Evolutionary conservation across 192 early-diverging fungal species (phyloP), one percentile per base, ranked within the genome.

Genomic region (Podila horticola): DNA sequence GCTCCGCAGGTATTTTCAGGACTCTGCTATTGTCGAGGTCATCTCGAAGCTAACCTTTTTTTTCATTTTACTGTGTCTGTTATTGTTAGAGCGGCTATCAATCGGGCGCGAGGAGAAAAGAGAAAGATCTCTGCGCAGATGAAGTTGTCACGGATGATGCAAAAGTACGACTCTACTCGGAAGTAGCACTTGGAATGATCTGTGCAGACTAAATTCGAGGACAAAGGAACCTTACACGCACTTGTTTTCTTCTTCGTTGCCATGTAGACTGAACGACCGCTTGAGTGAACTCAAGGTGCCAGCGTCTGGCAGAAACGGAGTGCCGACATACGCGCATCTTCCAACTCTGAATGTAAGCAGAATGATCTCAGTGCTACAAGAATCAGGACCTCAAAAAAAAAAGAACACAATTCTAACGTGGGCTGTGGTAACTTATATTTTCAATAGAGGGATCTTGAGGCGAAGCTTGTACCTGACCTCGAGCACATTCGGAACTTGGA

Each of bases 401-500:
- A 45, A 45, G 15, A 1, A 13, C 41, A 45, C 41, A 7, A 17
- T 45, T 45, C 41, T 45, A 45, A 45, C 8, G 2, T 12, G 33
- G 33, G 33, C 30, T 41, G 7, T 17, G 55, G 22, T n/a, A 0
- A 5, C 7, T 28, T 17, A 2, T 49, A 38, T 45, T 59, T 29
- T 24, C 17, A 31, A 36, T 73, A 81, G 77, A 67, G 31, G 30
- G 66, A 69, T 41, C 31, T 81, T n/a, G 77, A 81, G 62, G 70
- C 71, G 4, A 73, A 58, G 62, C 71, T 81, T 28, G 77, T 81
- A 24, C 71, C 77, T 11, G 77, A 81, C 26, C 71, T 81, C 12
- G 77, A 81, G 38, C 77, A 73, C 17, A 81, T 81, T 63, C 65
- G 77, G 15, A 66, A 81, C 49, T 24, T 81, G 58, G 77, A 81